phyloP scores from a whole-genome alignment of 345 rosid genomes.

The Zanthoxylum bungeanum region DNA sequence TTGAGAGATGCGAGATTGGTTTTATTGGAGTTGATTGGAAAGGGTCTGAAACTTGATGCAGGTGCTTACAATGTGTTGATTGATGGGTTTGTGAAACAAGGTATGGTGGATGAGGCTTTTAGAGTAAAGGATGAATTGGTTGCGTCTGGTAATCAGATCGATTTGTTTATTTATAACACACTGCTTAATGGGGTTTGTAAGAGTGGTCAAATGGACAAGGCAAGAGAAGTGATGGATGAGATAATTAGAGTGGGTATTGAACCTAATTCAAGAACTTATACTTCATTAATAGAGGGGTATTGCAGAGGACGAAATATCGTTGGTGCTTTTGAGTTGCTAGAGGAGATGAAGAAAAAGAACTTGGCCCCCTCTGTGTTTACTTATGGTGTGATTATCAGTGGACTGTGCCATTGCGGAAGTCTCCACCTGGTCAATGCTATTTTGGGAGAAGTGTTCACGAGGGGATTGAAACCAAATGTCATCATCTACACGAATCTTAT shows the following conservation, averaged over 20 bases:
- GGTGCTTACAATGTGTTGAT: conserved; percentile 29
- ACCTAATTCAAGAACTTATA: conserved; percentile 29
- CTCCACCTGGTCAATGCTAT: conserved; percentile 11
- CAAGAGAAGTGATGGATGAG: conserved; percentile 26
- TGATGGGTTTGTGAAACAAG: conserved; percentile 30
- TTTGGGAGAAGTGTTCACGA: conserved; percentile 19
- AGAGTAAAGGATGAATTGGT: conserved; percentile 29
- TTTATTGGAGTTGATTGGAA: conserved; percentile 22
- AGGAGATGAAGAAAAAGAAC: conserved; percentile 29
- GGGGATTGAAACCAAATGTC: conserved; percentile 30
- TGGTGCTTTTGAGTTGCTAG: conserved; percentile 14
- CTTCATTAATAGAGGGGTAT: conserved; percentile 30
- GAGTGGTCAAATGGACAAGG: conserved; percentile 33
- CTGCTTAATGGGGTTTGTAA: conserved; percentile 23
- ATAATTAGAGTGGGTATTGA: conserved; percentile 22
- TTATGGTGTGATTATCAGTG: conserved; percentile 21
- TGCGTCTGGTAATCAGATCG: conserved; percentile 20
- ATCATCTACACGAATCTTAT: conserved; percentile 26
- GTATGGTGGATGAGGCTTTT: conserved; percentile 26
- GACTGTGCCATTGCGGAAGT: conserved; percentile 20
- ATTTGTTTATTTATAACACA: conserved; percentile 19
- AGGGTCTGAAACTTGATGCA: conserved; percentile 27
- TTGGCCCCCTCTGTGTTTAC: conserved; percentile 23
- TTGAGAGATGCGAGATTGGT: conserved; percentile 21
- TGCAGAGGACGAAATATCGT: conserved; percentile 13